Evolutionary conservation across 78 protist species (phyloP).

Genomic region (Protostelium mycophagum): DNA sequence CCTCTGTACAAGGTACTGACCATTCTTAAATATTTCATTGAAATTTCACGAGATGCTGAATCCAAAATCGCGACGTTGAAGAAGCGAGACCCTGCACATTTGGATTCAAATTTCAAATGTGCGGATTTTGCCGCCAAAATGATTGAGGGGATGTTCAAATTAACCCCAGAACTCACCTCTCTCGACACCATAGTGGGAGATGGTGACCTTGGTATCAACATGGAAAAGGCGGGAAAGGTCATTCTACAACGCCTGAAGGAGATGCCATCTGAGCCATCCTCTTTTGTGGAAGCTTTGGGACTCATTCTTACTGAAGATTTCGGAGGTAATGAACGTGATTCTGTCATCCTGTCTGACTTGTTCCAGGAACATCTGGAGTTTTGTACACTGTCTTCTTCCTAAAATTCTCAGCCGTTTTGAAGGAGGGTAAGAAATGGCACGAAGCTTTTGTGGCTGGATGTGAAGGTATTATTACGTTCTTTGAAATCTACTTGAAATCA

Average conservation of each 20-base stretch:
- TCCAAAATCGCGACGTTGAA: not conserved
- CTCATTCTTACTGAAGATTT: not conserved
- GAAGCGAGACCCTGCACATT: no score
- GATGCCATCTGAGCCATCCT: constrained; percentile 21
- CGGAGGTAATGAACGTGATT: not conserved
- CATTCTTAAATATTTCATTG: not conserved
- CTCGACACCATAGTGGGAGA: constrained; percentile 47
- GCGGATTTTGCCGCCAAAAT: not conserved
- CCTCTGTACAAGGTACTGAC: not conserved
- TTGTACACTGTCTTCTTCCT: constrained; percentile 36
- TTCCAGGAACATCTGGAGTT: constrained; percentile 12
- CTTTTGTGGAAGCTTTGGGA: constrained; percentile 16
- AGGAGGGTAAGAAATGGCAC: not conserved
- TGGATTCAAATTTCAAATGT: no score
- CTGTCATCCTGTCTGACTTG: not conserved
- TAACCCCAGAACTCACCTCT: constrained; percentile 4
- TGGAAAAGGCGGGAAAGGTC: constrained; percentile 6
- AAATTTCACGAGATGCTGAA: not conserved
- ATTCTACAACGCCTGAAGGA: not conserved
- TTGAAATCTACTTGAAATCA: not conserved
- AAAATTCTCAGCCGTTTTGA: constrained; percentile 4
- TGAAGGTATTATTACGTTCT: not conserved
- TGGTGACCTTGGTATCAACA: constrained; percentile 55
- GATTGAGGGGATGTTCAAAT: not conserved
- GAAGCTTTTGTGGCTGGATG: constrained; percentile 9